These are phyloP conservation scores for Lachnellula arida DNA, from an alignment of 2,329 filamentous ascomycete genomes.

Conservation along the genomic window DNA sequence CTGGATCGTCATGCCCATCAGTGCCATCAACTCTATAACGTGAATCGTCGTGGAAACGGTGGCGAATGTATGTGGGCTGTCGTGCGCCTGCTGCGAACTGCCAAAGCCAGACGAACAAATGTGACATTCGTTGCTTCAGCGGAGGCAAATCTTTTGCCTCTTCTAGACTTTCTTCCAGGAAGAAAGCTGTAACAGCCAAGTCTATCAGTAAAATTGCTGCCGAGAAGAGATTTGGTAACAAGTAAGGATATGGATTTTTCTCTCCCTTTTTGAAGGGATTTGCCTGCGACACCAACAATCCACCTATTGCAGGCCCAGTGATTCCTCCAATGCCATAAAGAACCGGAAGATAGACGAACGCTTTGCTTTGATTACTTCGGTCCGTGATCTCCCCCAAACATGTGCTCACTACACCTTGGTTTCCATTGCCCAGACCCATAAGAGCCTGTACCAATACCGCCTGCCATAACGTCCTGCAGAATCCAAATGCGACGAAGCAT, in stretches of 20 bases:
- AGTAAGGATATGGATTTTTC: slow-evolving; percentile 68
- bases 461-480: slow-evolving; percentile 78
- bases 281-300: slow-evolving; percentile 63
- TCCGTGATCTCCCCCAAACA: slow-evolving; percentile 94
- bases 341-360: slow-evolving; percentile 90
- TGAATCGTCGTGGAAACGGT: slow-evolving; percentile 28
- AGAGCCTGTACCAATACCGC: slow-evolving; percentile 78
- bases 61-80: slow-evolving; percentile 54
- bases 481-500: slow-evolving; percentile 83
- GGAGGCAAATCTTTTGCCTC: slow-evolving; percentile 57
- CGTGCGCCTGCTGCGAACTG: slow-evolving; percentile 56
- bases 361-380: slow-evolving; percentile 85
- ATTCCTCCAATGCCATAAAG: slow-evolving; percentile 96
- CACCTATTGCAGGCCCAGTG: slow-evolving; percentile 87
- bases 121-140: slow-evolving; percentile 51
- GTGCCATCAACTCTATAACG: slow-evolving; percentile 31
- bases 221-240: slow-evolving; percentile 77
- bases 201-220: slow-evolving; percentile 68
- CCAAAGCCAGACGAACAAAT: slow-evolving; percentile 64
- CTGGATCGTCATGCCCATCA: slow-evolving; percentile 38
- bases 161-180: slow-evolving; percentile 82
- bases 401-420: slow-evolving; percentile 89
- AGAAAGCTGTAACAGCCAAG: slow-evolving; percentile 68
- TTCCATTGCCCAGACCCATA: slow-evolving; percentile 93
- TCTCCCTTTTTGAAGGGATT: slow-evolving; percentile 46